Conservation (phyloP, 139 green algal species). For the Asterochloris sp. region DNA sequence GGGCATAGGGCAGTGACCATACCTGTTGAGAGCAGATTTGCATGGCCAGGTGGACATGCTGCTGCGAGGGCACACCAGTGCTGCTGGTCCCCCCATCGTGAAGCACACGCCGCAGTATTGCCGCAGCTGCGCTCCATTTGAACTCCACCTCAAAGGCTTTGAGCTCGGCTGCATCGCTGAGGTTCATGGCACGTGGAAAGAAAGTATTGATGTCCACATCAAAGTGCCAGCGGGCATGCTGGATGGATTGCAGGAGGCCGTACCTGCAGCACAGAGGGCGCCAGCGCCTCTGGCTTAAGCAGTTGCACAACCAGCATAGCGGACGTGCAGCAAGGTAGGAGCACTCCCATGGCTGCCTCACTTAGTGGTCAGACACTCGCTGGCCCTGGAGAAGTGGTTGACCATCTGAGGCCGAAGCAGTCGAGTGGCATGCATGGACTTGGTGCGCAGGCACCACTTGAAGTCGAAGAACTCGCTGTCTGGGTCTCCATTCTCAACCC, state of each 20-base stretch:
- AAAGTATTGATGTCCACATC: slow-evolving; percentile 31
- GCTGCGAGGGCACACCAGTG: slow-evolving; percentile 21
- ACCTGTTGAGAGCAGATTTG: slow-evolving; percentile 6
- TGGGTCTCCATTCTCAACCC: slow-evolving; percentile 40
- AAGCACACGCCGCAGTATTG: slow-evolving; percentile 36
- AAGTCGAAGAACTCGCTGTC: slow-evolving; percentile 41
- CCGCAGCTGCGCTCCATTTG: slow-evolving; percentile 32
- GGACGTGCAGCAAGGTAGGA: too few relatives aligned
- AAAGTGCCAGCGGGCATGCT: slow-evolving; percentile 33
- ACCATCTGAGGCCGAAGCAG: slow-evolving; percentile 31
- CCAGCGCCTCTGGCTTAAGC: too few relatives aligned
- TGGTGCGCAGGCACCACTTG: slow-evolving; percentile 36
- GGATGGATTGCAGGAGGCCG: slow-evolving; percentile 38
- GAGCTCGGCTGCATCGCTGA: slow-evolving; percentile 22
- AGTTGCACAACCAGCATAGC: too few relatives aligned
- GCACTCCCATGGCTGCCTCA: too few relatives aligned
- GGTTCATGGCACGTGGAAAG: slow-evolving; percentile 42
- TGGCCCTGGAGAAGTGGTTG: slow-evolving; percentile 41
- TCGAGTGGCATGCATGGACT: slow-evolving; percentile 31
- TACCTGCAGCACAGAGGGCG: neutral
- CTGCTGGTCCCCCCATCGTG: slow-evolving; percentile 17
- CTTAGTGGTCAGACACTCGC: slow-evolving; percentile 41
- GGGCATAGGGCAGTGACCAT: neutral
- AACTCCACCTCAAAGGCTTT: slow-evolving; percentile 37
- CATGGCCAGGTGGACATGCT: slow-evolving; percentile 20